Evolutionary conservation across 2,329 filamentous ascomycete genomes (phyloP).

Genomic region (Plenodomus biglobosus): DNA sequence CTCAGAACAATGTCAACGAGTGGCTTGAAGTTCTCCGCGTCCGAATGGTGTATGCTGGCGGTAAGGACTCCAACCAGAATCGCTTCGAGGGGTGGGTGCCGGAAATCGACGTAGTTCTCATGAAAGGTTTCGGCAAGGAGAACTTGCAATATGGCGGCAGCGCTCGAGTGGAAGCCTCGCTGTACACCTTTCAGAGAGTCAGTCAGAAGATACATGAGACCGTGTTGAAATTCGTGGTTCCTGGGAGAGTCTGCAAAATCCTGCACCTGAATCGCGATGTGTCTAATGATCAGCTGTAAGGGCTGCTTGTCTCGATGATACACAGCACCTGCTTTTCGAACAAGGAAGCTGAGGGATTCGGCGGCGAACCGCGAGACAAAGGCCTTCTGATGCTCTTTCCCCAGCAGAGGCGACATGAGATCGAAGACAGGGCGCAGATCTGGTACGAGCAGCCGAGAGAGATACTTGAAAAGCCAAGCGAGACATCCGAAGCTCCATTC

Average conservation of each 20-base stretch:
- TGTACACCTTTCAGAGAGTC: constrained; percentile 72
- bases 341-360: constrained; percentile 89
- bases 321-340: constrained; percentile 81
- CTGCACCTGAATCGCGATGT: constrained; percentile 70
- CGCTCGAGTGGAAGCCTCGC: constrained; percentile 60
- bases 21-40: constrained; percentile 69
- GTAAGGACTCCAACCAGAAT: constrained; percentile 76
- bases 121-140: constrained; percentile 46
- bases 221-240: constrained; percentile 74
- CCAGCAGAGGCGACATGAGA: constrained; percentile 80
- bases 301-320: constrained; percentile 72
- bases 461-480: constrained; percentile 96
- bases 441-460: constrained; percentile 81
- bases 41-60: constrained; percentile 81
- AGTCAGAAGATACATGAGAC: constrained; percentile 87
- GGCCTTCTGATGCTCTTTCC: constrained; percentile 76
- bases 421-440: constrained; percentile 83
- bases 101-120: constrained; percentile 40
- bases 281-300: constrained; percentile 68
- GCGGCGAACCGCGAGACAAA: constrained; percentile 92
- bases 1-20: constrained; percentile 62
- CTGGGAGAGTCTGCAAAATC: constrained; percentile 57
- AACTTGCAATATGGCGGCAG: constrained; percentile 55
- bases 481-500: constrained; percentile 96
- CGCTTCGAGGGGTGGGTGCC: constrained; percentile 55